Evolutionary conservation across 225 moss, liverwort and hornwort species (phyloP), one percentile per base, ranked within the genome.

Genomic region (Thuidium tamariscinum): DNA sequence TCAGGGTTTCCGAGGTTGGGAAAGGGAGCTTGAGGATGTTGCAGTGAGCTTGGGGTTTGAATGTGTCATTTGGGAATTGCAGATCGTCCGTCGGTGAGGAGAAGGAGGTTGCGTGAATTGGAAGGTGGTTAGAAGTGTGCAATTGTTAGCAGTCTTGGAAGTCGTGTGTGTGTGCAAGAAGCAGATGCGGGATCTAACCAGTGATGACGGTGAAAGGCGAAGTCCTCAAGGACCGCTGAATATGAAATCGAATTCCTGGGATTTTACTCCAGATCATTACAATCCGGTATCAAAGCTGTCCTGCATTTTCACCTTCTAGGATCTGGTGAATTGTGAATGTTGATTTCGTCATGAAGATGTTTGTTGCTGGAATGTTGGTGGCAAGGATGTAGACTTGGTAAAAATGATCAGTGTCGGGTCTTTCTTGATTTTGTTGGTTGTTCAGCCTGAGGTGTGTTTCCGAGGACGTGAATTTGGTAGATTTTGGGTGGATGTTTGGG

Each of bases 121-220:
- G 68, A 30, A 16, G 37, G 1, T 39, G 37, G 18, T 12, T 11
- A 4, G n/a, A 26, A 55, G 30, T 6, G 46, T 55, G 44, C 19
- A 70, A 39, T 82, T 77, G 48, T 1, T 26, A n/a, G 36, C 46
- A 44, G 29, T 67, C 37, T 52, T 59, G 85, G 70, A 76, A 48
- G 17, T 46, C 22, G 66, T 66, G 89, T 36, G 89, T 46, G 85
- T 68, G 66, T 65, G 83, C 34, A 84, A 82, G 27, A 94, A 94
- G 93, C 87, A 92, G 85, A 98, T 96, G 96, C 91, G 96, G 87
- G 97, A 98, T 91, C 91, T 93, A 11, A 92, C 88, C 65, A 89
- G 93, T 68, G 95, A 96, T 77, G 92, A 64, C 88, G 89, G 88
- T 78, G 95, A 93, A 69, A 94, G 96, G 84, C 94, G 97, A 32